Evolutionary conservation across 2,329 filamentous ascomycete species (phyloP), one percentile per base, ranked within the genome.

Genomic region (Fusarium pseudograminearum): DNA sequence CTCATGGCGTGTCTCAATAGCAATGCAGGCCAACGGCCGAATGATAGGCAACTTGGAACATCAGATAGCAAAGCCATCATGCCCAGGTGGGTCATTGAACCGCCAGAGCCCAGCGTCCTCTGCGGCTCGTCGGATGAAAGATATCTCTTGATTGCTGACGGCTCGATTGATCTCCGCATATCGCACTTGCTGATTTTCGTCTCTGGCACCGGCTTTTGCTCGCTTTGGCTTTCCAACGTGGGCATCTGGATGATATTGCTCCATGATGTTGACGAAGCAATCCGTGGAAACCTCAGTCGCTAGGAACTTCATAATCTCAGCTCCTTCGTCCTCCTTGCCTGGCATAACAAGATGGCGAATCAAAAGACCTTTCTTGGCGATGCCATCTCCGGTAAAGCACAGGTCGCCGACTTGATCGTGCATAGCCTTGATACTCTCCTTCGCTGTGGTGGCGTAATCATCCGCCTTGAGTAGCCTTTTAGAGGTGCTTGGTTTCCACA

Each of bases 311-410:
- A 97, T 91, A 63, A 97, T 96, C 67, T 89, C 83, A 52, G 84
- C 84, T 1, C 91, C 91, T 79, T 96, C 93, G 20, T 87, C 87
- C 75, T 92, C 91, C 73, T 90, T 89, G 0, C 92, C 92, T 0
- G 93, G 93, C 93, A 97, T 97, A 28, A 95, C 92, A 3, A 97
- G 85, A 79, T 97, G 93, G 26, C 93, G 84, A 4, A 97, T 84
- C 9, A 97, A 79, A 0, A 97, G 81, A 0, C 93, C 93, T 55
- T 84, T 90, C 81, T 93, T 93, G 12, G 93, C 93, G 48, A 97
- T 89, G 0, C 93, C 93, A 76, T 97, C 93, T 2, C 85, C 83
- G 0, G 93, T 94, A 77, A 97, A 96, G 80, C 90, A 92, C 57
- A 97, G 81, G 76, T 97, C 92, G 15, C 93, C 93, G 0, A 96